Base-by-base conservation (phyloP, 2,329 filamentous ascomycete species). In the Phialocephala subalpina region DNA sequence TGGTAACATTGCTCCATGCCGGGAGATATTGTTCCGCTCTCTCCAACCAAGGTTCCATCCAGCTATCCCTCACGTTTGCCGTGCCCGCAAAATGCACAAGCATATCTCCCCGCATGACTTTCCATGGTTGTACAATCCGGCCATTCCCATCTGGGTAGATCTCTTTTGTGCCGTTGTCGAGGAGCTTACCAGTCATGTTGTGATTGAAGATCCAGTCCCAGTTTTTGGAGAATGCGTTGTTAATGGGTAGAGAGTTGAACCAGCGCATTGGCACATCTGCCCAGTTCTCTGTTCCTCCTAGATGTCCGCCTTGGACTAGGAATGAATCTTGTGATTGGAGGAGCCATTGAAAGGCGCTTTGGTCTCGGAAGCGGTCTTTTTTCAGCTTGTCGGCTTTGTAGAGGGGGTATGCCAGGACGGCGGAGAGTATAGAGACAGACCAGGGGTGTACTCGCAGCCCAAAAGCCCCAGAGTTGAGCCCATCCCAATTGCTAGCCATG, bases 31-130 rank as follows among this genome's bases (percentile, higher is more conserved):
- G 4, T 29, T 29, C 49, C 2, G 49, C 49, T 29, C 49, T 27
- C 7, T 53, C 49, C 12, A 53, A 22, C 49, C 49, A 53, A 14
- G 49, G 49, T 7, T 12, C 25, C 49, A 53, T 53, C 49, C 49
- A 53, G 25, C 25, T 53, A 6, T 53, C 25, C n/a, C 49, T 53
- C 2, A 53, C 49, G 27, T 53, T 53, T 11, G 49, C 18, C 4
- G 49, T 29, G 49, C 49, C 49, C 14, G 49, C 49, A 53, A 53
- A 53, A 29, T 53, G 49, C 27, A 53, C 49, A 14, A 53, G 25
- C 49, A 53, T 53, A n/a, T 53, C 49, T 33, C 49, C 49, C 18
- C 27, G 22, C 49, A 53, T 53, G 49, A 53, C 49, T 53, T 53
- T 53, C 49, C 49, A 53, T 33, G 49, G 49, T 22, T 53, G 22